Evolutionary conservation across 345 rosid species (phyloP), one percentile per base, ranked within the genome.

Genomic region (Pistacia atlantica): DNA sequence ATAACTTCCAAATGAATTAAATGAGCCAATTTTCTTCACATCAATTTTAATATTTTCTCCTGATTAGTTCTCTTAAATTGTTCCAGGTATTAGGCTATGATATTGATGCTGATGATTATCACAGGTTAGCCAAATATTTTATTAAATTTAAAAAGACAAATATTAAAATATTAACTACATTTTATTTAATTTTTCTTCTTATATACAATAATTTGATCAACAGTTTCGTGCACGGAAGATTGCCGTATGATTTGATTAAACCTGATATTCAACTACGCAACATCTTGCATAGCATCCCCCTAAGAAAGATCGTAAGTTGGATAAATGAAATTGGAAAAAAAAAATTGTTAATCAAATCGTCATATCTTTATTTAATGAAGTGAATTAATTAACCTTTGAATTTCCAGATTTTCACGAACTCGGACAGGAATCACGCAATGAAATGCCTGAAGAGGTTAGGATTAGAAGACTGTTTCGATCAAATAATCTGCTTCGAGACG

Each of bases 201-300:
- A 11, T 18, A 7, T 72, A 38, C 74, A 17, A 17, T 42, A 14
- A 68, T 71, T 48, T 69, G 8, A n/a, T 28, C 4, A 68, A 70
- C 84, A 93, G 98, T 87, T 71, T 87, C 91, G 99, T 93, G 78
- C 99, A 95, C 86, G 98, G 98, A 85, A 95, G 91, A 74, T 89
- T 95, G 82, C 97, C 99, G 8, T 95, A 95, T 64, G 91, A 85
- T 62, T 81, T 87, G 79, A 90, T 95, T 85, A 86, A 90, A 78
- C 90, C 88, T 17, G 90, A 93, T 77, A 52, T 60, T 22, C 96
- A 84, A 71, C 80, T 95, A 76, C 89, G 88, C 12, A 88, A 82
- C 76, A 87, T 95, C 77, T 57, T 95, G 7, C 85, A 79, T 74
- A 84, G 88, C 86, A 92, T 92, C 67, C 73, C 81, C 5, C 99